Evolutionary conservation across 2,329 filamentous ascomycete species (phyloP).

Genomic region (Thielaviopsis ethacetica): DNA sequence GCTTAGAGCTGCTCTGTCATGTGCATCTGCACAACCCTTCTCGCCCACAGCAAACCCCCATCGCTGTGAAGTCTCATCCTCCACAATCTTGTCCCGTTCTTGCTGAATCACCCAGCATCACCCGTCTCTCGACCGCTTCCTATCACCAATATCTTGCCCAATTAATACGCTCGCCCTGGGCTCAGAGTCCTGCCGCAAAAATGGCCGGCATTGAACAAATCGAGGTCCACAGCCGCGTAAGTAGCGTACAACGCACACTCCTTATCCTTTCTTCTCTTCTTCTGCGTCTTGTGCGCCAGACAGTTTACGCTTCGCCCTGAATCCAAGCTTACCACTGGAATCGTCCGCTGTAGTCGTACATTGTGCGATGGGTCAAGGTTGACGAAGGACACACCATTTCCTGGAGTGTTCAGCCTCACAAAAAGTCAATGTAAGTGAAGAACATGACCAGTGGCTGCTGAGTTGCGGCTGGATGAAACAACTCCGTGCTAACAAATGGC

Average conservation of each 20-base stretch:
- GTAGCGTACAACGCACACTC: not conserved
- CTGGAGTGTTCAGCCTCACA: slow-evolving; percentile 95
- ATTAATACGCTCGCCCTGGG: slow-evolving; percentile 5
- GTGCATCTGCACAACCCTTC: slow-evolving; percentile 10
- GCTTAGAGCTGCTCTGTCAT: slow-evolving; percentile 12
- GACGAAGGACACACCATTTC: slow-evolving; percentile 82
- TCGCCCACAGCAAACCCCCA: slow-evolving; percentile 12
- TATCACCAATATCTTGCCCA: slow-evolving; percentile 2
- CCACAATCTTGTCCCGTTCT: no score
- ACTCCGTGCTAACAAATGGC: not conserved
- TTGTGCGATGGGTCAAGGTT: slow-evolving; percentile 93
- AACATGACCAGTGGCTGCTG: not conserved
- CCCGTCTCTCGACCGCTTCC: not conserved
- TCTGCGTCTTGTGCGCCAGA: no score
- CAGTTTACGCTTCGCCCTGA: no score
- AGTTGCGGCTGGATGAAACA: no score
- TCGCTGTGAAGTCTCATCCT: no score
- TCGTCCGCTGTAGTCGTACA: slow-evolving; percentile 59
- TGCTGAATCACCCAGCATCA: no score
- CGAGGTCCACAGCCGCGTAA: slow-evolving; percentile 92
- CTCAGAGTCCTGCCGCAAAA: slow-evolving; percentile 13
- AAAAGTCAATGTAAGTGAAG: slow-evolving; percentile 65
- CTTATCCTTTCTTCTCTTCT: no score
- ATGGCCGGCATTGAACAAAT: slow-evolving; percentile 96
- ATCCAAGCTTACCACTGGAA: no score